These are phyloP conservation scores for Rhodotorula paludigena DNA, from an alignment of 768 basidiomycete genomes.

Conservation along the genomic window DNA sequence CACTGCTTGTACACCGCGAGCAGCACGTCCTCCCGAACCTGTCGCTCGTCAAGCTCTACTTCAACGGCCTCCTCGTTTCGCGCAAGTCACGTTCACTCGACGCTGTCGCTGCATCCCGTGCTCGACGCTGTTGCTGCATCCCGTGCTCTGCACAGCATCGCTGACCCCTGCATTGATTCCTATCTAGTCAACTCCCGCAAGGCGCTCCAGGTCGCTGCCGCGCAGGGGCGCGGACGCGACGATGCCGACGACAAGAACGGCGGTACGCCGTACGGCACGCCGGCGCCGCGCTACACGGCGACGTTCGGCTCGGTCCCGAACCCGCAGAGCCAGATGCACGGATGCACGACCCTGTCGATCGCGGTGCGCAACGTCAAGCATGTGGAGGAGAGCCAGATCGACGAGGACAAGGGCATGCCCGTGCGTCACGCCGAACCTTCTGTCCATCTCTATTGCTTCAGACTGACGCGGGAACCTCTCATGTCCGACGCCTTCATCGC, in stretches of 20 bases:
- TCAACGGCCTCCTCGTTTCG: slow-evolving; percentile 49
- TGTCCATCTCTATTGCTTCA: too few relatives aligned
- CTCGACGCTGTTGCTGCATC: neutral
- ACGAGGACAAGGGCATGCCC: neutral
- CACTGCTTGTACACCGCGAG: too few relatives aligned
- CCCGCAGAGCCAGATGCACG: neutral
- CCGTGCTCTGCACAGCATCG: neutral
- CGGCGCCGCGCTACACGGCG: neutral
- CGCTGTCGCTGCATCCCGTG: neutral
- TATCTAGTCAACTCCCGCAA: slow-evolving; percentile 5
- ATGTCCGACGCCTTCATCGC: too few relatives aligned
- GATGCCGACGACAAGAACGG: neutral
- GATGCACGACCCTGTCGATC: neutral
- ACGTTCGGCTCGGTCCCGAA: neutral
- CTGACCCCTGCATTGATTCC: too few relatives aligned
- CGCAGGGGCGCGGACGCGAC: too few relatives aligned
- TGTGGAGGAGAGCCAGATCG: neutral
- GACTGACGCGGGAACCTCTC: too few relatives aligned
- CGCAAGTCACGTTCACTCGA: slow-evolving; percentile 20
- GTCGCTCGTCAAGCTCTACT: slow-evolving; percentile 49
- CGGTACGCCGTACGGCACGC: neutral
- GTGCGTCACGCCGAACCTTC: neutral
- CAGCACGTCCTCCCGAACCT: slow-evolving; percentile 31
- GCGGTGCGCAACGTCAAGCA: too few relatives aligned
- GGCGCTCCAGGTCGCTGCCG: neutral